Conservation (phyloP, 1,284 basidiomycete genomes). For the Bjerkandera adusta region DNA sequence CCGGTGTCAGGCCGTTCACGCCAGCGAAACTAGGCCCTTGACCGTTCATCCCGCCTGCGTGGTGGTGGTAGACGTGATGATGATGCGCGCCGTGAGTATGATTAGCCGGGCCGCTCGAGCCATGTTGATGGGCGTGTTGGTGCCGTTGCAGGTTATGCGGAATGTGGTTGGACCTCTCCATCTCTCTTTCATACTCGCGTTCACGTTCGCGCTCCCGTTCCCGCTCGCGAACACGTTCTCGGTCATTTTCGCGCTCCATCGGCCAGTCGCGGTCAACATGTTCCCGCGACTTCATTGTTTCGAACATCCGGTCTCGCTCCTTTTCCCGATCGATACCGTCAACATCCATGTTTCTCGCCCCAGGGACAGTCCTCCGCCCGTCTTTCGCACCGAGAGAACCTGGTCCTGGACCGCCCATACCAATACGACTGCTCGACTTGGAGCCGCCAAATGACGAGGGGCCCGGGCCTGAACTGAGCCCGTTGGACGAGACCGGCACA, state of each 20-base stretch:
- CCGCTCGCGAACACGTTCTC: slow-evolving; percentile 21
- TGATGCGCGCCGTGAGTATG: slow-evolving; percentile 35
- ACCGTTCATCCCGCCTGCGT: slow-evolving; percentile 15
- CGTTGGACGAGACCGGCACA: slow-evolving; percentile 20
- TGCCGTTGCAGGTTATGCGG: slow-evolving; percentile 20
- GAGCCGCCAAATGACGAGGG: no score
- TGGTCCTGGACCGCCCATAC: slow-evolving; percentile 11
- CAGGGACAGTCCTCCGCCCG: neutral
- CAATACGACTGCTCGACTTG: neutral
- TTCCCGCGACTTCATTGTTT: slow-evolving; percentile 28
- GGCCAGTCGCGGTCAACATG: slow-evolving; percentile 31
- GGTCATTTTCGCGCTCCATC: slow-evolving; percentile 25
- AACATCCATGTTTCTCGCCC: slow-evolving; percentile 19
- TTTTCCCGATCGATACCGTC: slow-evolving; percentile 26
- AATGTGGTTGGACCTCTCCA: slow-evolving; percentile 18
- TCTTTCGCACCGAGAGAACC: slow-evolving; percentile 1
- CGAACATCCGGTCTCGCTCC: slow-evolving; percentile 27
- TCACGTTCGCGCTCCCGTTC: slow-evolving; percentile 23
- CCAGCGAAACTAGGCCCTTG: slow-evolving; percentile 6
- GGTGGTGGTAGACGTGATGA: slow-evolving; percentile 43
- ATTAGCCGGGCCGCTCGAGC: slow-evolving; percentile 22
- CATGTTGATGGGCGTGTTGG: slow-evolving; percentile 23
- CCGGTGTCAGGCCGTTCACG: slow-evolving; percentile 13
- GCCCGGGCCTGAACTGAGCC: neutral
- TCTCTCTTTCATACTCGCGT: slow-evolving; percentile 17